Evolutionary conservation across 768 basidiomycete genomes (phyloP).

Genomic region (Boletus huronensis): DNA sequence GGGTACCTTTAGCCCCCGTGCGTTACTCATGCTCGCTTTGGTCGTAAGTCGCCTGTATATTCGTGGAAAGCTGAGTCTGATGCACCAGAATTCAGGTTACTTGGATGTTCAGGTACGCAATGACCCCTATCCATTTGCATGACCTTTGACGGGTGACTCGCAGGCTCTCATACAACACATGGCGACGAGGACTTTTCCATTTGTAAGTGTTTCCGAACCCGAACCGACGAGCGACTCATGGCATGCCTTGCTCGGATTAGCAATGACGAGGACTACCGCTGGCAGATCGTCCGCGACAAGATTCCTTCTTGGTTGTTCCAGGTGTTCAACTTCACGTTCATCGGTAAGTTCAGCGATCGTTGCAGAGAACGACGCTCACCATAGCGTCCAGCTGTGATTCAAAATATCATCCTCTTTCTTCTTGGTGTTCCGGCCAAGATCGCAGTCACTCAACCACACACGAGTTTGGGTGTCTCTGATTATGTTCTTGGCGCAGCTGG

Average conservation of each 20-base stretch:
- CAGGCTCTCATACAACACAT: constrained; percentile 77
- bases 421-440: constrained; percentile 61
- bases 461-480: constrained; percentile 55
- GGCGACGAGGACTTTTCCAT: constrained; percentile 75
- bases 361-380: not conserved
- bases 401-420: constrained; percentile 77
- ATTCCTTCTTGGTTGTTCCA: constrained; percentile 56
- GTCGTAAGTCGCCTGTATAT: constrained; percentile 40
- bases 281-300: constrained; percentile 69
- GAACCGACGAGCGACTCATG: not conserved
- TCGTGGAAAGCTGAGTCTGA: not conserved
- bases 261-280: constrained; percentile 89
- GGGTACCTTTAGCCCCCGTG: constrained; percentile 63
- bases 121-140: constrained; percentile 5
- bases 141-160: constrained; percentile 19
- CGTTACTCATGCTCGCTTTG: constrained; percentile 70
- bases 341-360: constrained; percentile 42
- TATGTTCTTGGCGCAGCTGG: constrained; percentile 56
- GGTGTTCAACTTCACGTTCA: constrained; percentile 61
- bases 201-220: constrained; percentile 45
- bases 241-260: constrained; percentile 33
- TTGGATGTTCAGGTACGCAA: constrained; percentile 60
- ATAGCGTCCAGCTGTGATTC: constrained; percentile 50
- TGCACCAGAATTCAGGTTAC: constrained; percentile 27
- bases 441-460: constrained; percentile 53